Percentiles rank a stretch among this genome's conserved stretches.
Conservation (phyloP, 2,329 filamentous ascomycete species). For the Colletotrichum chlorophyti region DNA sequence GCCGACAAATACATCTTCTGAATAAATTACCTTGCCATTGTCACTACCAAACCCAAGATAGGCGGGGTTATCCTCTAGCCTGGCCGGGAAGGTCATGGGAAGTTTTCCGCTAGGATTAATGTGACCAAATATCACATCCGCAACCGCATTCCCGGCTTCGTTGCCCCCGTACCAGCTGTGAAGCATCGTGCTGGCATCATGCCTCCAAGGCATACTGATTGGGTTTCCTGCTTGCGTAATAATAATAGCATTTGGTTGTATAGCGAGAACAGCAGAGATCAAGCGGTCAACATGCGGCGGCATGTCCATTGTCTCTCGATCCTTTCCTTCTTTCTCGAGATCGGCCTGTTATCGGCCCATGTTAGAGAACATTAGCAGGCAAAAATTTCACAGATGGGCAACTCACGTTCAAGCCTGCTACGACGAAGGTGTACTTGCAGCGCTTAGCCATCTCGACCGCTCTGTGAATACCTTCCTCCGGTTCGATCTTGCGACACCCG, state of each 20-base stretch:
- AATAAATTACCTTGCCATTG: constrained; percentile 70
- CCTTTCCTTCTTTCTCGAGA: constrained; percentile 76
- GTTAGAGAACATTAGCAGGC: too few species aligned
- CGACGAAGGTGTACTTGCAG: constrained; percentile 79
- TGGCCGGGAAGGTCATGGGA: constrained; percentile 72
- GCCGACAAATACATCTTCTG: constrained; percentile 75
- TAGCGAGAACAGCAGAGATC: constrained; percentile 68
- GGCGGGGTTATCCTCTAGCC: constrained; percentile 70
- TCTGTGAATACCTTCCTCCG: constrained; percentile 65
- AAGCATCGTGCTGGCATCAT: constrained; percentile 58
- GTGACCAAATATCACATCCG: constrained; percentile 72
- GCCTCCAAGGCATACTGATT: constrained; percentile 67
- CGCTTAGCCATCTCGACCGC: constrained; percentile 72
- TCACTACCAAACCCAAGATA: constrained; percentile 72
- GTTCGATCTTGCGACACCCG: constrained; percentile 62
- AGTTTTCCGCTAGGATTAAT: constrained; percentile 78
- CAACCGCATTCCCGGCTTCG: constrained; percentile 76
- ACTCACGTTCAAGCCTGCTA: constrained; percentile 68
- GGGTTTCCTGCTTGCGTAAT: constrained; percentile 76
- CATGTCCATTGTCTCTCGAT: constrained; percentile 75
- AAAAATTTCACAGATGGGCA: too few species aligned
- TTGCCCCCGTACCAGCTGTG: constrained; percentile 82
- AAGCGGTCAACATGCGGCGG: constrained; percentile 72
- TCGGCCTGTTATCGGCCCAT: too few species aligned
- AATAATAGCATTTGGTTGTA: constrained; percentile 69